Evolutionary conservation across 352 stramenopile genomes (phyloP).

Genomic region (Thalassiosira livingstoniorum): DNA sequence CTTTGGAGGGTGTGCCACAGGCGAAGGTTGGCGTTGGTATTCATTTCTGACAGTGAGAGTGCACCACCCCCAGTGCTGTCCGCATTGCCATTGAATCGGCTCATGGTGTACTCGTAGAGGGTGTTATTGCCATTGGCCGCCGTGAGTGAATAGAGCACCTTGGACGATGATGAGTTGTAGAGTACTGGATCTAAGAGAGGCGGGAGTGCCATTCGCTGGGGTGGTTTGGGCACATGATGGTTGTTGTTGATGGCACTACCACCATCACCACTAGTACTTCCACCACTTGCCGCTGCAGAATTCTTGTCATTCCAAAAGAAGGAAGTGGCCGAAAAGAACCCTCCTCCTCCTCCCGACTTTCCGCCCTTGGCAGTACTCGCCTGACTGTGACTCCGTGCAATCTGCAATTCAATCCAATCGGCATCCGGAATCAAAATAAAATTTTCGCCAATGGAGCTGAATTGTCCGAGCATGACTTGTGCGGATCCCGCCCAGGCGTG

Average conservation of each 20-base stretch:
- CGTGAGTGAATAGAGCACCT: slow-evolving; percentile 45
- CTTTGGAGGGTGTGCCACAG: slow-evolving; percentile 39
- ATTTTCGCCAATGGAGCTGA: slow-evolving; percentile 50
- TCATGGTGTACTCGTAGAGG: neutral
- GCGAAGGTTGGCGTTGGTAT: slow-evolving; percentile 27
- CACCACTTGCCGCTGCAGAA: too few species aligned
- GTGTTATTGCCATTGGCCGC: slow-evolving; percentile 24
- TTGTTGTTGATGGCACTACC: too few species aligned
- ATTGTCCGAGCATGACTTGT: slow-evolving; percentile 48
- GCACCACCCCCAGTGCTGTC: too few species aligned
- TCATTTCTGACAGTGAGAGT: slow-evolving; percentile 12
- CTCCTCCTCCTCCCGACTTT: too few species aligned
- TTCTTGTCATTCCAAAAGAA: too few species aligned
- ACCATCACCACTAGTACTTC: too few species aligned
- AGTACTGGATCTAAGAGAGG: slow-evolving; percentile 22
- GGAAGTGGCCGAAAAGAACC: too few species aligned
- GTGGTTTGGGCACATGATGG: slow-evolving; percentile 12
- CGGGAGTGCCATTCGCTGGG: slow-evolving; percentile 39
- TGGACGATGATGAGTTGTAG: slow-evolving; percentile 4
- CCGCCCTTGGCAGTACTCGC: too few species aligned
- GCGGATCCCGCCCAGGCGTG: slow-evolving; percentile 34
- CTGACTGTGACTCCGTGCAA: slow-evolving; percentile 15
- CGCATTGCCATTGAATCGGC: too few species aligned
- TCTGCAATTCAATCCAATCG: slow-evolving; percentile 53
- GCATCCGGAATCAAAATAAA: slow-evolving; percentile 51